phyloP scores from a whole-genome alignment of 1,139 yeast species.

The Kodamaea anthophila region DNA sequence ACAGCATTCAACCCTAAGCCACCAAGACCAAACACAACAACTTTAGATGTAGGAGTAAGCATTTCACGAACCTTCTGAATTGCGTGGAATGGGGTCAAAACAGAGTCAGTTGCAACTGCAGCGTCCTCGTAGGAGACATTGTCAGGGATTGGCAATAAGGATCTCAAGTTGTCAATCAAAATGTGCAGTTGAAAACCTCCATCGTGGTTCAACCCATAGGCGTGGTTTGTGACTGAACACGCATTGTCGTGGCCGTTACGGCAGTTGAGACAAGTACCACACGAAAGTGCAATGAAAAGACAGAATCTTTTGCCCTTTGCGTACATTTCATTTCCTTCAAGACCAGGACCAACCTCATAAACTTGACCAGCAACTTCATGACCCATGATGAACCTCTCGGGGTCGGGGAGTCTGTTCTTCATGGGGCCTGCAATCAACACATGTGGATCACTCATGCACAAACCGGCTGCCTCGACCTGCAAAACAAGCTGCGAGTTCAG shows the following conservation, averaged over 20 bases:
- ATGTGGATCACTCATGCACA: conserved; percentile 48
- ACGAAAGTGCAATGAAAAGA: conserved; percentile 31
- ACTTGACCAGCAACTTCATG: conserved; percentile 53
- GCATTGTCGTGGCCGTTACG: conserved; percentile 38
- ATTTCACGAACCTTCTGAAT: conserved; percentile 31
- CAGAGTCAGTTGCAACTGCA: conserved; percentile 46
- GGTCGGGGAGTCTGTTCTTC: conserved; percentile 11
- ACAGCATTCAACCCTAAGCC: conserved; percentile 48
- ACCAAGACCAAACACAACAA: conserved; percentile 43
- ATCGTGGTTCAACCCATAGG: conserved; percentile 39
- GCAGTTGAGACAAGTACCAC: conserved; percentile 42
- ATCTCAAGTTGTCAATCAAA: conserved; percentile 29
- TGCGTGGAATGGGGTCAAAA: conserved; percentile 48
- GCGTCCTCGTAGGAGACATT: conserved; percentile 40
- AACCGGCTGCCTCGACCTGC: conserved; percentile 47
- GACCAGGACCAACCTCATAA: conserved; percentile 31
- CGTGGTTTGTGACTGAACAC: conserved; percentile 22
- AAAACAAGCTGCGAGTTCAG: conserved; percentile 32
- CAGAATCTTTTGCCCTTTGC: conserved; percentile 33
- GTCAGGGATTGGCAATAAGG: conserved; percentile 42
- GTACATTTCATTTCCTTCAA: conserved; percentile 21
- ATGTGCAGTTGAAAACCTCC: conserved; percentile 50
- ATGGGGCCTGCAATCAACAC: conserved; percentile 25
- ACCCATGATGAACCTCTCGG: conserved; percentile 43
- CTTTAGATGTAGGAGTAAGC: conserved; percentile 32